Evolutionary conservation across 352 stramenopile species (phyloP).

Genomic region (Globisporangium polare): DNA sequence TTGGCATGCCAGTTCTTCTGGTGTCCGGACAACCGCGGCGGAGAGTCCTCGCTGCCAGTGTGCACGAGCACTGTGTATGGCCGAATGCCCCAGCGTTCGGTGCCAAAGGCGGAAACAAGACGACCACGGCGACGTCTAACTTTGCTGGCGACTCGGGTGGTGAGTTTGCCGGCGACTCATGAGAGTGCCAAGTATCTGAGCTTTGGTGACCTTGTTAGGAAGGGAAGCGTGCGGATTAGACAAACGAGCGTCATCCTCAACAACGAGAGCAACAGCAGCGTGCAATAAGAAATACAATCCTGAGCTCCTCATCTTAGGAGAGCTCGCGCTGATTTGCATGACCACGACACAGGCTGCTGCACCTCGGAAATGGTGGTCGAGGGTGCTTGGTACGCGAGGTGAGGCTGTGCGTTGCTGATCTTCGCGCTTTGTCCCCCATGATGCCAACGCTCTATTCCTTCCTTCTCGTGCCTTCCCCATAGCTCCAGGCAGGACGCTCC

Average conservation of each 20-base stretch:
- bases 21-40: too few species aligned
- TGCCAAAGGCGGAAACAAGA: conserved; percentile 13
- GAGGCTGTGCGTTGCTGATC: too few species aligned
- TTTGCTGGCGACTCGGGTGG: conserved; percentile 38
- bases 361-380: not conserved
- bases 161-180: conserved; percentile 51
- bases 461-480: too few species aligned
- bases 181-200: conserved; percentile 4
- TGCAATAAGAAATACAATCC: not conserved
- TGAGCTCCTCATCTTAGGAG: not conserved
- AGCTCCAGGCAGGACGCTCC: too few species aligned
- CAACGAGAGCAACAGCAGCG: too few species aligned
- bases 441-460: too few species aligned
- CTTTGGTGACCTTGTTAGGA: not conserved
- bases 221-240: too few species aligned
- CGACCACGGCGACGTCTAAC: conserved; percentile 15
- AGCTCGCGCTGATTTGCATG: not conserved
- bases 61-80: conserved; percentile 9
- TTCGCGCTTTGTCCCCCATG: too few species aligned
- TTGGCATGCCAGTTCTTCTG: too few species aligned
- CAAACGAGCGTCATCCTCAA: too few species aligned
- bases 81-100: conserved; percentile 30
- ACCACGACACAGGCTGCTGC: not conserved
- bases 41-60: too few species aligned
- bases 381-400: not conserved